Evolutionary conservation across 805 yeast genomes (phyloP).

Genomic region (Kuraishia molischiana): DNA sequence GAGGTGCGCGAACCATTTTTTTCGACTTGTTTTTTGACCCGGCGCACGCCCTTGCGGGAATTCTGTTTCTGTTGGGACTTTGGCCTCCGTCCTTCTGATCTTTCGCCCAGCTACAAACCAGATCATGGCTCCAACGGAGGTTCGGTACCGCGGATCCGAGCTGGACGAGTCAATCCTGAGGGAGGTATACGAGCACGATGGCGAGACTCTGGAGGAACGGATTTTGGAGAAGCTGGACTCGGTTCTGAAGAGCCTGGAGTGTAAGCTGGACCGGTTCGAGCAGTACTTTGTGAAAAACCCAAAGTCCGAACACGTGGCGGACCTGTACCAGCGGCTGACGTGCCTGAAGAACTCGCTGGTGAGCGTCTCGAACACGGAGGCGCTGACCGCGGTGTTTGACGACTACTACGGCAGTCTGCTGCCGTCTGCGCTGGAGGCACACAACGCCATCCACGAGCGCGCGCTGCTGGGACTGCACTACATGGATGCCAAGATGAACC

Average conservation of each 20-base stretch:
- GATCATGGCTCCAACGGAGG: too few species aligned
- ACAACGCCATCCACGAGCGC: conserved; percentile 18
- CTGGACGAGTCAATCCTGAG: too few species aligned
- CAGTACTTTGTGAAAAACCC: conserved; percentile 11
- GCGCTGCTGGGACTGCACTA: conserved; percentile 25
- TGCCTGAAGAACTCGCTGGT: conserved; percentile 12
- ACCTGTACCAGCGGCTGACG: conserved; percentile 13
- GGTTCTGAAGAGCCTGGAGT: conserved; percentile 17
- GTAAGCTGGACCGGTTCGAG: conserved; percentile 17
- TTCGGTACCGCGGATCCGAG: too few species aligned
- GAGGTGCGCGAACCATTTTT: too few species aligned
- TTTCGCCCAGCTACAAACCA: too few species aligned
- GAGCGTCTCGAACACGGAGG: conserved; percentile 6
- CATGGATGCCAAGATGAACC: conserved; percentile 29
- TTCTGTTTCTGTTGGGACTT: too few species aligned
- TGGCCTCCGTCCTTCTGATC: too few species aligned
- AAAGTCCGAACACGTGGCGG: not conserved
- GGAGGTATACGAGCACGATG: too few species aligned
- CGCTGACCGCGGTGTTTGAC: conserved; percentile 13
- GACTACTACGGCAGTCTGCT: conserved; percentile 16
- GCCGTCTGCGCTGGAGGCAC: conserved; percentile 1
- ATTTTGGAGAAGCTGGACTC: conserved; percentile 17
- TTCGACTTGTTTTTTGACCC: too few species aligned
- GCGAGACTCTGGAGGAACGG: conserved; percentile 14
- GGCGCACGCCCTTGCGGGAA: too few species aligned